Percentiles rank a stretch among this genome's conserved stretches.
phyloP scores from a whole-genome alignment of 2,329 filamentous ascomycete species.

The Apiospora aurea region DNA sequence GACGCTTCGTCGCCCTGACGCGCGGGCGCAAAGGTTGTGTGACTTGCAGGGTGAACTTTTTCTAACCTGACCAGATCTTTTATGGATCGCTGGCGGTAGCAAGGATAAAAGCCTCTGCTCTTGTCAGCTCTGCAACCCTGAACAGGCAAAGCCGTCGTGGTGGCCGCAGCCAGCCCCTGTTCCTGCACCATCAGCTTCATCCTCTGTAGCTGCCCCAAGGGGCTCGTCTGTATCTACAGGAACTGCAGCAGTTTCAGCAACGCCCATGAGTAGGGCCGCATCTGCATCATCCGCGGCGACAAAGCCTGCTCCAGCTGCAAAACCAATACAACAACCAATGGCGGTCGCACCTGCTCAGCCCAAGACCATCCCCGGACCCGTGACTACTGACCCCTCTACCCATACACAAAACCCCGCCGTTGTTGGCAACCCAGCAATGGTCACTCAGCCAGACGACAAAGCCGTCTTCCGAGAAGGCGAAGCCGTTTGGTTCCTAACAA shows the following conservation, averaged over 20 bases:
- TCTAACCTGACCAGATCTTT: constrained; percentile 25
- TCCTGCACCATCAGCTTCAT: not conserved
- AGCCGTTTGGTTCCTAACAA: constrained; percentile 58
- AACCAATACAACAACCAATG: not conserved
- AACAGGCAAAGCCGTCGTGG: constrained; percentile 24
- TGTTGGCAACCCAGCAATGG: not conserved
- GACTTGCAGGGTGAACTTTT: not conserved
- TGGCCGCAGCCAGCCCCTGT: constrained; percentile 21
- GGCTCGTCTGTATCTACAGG: constrained; percentile 10
- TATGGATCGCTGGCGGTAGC: constrained; percentile 28
- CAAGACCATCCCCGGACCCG: not conserved
- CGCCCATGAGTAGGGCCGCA: constrained; percentile 27
- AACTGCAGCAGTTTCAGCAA: not conserved
- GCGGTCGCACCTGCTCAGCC: constrained; percentile 13
- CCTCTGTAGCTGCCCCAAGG: constrained; percentile 1
- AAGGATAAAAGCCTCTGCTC: constrained; percentile 26
- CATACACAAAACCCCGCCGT: not conserved
- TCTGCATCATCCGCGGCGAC: constrained; percentile 23
- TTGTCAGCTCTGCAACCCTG: constrained; percentile 29
- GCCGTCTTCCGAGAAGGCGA: constrained; percentile 56
- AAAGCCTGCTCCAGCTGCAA: not conserved
- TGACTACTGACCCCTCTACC: not conserved
- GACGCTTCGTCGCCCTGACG: not conserved
- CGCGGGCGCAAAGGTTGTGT: not conserved
- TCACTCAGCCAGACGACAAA: constrained; percentile 33